Percentiles rank a stretch among this genome's conserved stretches.
Conservation (phyloP, 2,329 filamentous ascomycete genomes). For the Pseudohalonectria lignicola region DNA sequence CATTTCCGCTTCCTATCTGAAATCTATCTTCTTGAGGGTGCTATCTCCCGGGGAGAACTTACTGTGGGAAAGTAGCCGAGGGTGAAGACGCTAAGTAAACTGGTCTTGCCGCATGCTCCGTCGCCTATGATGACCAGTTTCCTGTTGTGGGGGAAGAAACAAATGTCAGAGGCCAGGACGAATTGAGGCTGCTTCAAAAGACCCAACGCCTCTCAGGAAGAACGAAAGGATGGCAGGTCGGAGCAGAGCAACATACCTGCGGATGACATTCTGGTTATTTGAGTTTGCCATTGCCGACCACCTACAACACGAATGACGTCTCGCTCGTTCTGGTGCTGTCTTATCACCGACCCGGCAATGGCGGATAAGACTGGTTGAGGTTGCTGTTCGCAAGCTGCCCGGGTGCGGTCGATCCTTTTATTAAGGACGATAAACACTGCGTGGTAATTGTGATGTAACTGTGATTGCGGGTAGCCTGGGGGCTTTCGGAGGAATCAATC, state of each 20-base stretch:
- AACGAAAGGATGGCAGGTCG: too few relatives aligned
- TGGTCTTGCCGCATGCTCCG: conserved; percentile 96
- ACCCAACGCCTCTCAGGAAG: not conserved
- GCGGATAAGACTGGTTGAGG: not conserved
- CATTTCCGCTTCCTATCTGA: too few relatives aligned
- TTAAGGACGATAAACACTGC: too few relatives aligned
- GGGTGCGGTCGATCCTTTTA: too few relatives aligned
- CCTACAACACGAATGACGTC: not conserved
- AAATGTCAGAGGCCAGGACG: not conserved
- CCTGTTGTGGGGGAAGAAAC: conserved; percentile 35
- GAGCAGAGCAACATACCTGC: conserved; percentile 23
- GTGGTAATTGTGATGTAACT: too few relatives aligned
- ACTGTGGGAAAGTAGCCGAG: conserved; percentile 96
- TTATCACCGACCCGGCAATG: not conserved
- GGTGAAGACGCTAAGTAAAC: conserved; percentile 93
- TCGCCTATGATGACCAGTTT: conserved; percentile 96
- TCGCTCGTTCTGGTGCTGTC: not conserved
- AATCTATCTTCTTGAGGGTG: too few relatives aligned
- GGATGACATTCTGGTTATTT: conserved; percentile 23
- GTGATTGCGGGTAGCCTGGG: too few relatives aligned
- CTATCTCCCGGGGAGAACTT: too few relatives aligned
- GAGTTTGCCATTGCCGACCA: conserved; percentile 19
- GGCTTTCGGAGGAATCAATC: too few relatives aligned
- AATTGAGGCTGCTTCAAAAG: conserved; percentile 3
- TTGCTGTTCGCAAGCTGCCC: too few relatives aligned